Conservation (phyloP, 768 basidiomycete species). For the Tylopilus sp. region DNA sequence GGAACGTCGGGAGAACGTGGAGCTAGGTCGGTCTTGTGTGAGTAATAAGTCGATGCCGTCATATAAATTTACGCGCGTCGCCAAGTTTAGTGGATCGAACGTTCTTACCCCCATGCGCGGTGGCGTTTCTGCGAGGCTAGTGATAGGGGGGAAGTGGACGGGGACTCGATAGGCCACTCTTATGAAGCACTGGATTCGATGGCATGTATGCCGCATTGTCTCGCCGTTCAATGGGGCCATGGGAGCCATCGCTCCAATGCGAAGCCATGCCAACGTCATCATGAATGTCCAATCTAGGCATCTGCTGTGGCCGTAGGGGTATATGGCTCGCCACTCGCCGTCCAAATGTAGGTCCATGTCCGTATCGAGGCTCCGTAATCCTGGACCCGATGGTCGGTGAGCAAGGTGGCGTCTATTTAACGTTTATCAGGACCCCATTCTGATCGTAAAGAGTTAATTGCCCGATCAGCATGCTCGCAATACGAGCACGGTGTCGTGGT, state of each 20-base stretch:
- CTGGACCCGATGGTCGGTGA: neutral
- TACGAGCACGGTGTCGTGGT: slow-evolving; percentile 20
- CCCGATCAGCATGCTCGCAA: slow-evolving; percentile 5
- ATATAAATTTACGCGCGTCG: slow-evolving; percentile 10
- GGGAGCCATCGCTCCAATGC: slow-evolving; percentile 12
- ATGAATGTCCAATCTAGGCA: slow-evolving; percentile 6
- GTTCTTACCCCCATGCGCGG: slow-evolving; percentile 2
- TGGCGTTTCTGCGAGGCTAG: slow-evolving; percentile 9
- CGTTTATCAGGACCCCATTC: slow-evolving; percentile 6
- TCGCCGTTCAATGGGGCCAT: slow-evolving; percentile 10
- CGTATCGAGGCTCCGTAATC: neutral
- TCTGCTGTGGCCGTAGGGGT: neutral
- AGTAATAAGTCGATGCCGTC: slow-evolving; percentile 7
- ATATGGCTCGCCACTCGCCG: neutral
- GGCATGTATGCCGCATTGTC: slow-evolving; percentile 24
- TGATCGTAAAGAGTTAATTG: slow-evolving; percentile 9
- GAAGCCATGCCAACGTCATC: slow-evolving; percentile 21
- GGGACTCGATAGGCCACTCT: slow-evolving; percentile 1
- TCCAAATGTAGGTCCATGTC: neutral
- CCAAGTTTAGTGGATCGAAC: slow-evolving; percentile 11
- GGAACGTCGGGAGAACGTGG: slow-evolving; percentile 49
- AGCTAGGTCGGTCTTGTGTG: slow-evolving; percentile 17
- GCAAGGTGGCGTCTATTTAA: neutral
- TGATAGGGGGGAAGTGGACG: slow-evolving; percentile 9
- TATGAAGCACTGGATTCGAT: slow-evolving; percentile 21